These are phyloP conservation scores for Nannochloropsis salina DNA, from an alignment of 108 stramenopile genomes.

Conservation along the genomic window DNA sequence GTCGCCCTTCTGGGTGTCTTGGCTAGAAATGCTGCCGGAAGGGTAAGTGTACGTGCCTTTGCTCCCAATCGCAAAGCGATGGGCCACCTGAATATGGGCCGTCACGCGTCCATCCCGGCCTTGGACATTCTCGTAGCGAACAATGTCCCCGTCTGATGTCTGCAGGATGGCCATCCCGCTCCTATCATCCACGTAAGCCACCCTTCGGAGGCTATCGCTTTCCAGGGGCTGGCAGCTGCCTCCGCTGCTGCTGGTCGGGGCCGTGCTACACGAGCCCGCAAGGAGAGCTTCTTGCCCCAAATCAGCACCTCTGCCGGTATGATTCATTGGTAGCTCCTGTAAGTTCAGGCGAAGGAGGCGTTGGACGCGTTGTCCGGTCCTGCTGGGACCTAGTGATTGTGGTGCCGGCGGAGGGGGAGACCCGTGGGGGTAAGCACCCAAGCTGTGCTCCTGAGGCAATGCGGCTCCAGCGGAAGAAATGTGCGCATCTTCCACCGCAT, in stretches of 20 bases:
- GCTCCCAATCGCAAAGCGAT: background rate
- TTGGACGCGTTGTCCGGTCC: background rate
- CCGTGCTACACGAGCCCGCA: no score
- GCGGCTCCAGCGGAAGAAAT: no score
- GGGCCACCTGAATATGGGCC: slow-evolving; percentile 16
- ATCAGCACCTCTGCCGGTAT: no score
- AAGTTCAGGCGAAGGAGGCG: background rate
- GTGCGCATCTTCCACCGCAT: no score
- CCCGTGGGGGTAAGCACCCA: no score
- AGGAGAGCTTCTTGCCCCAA: no score
- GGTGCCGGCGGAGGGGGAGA: background rate
- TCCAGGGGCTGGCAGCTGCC: no score
- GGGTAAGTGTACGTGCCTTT: slow-evolving; percentile 14
- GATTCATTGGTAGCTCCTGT: background rate
- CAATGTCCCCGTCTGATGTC: background rate
- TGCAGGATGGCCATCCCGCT: slow-evolving; percentile 13
- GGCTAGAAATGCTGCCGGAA: background rate
- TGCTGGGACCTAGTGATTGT: background rate
- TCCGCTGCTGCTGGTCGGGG: no score
- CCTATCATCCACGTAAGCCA: background rate
- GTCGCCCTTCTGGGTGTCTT: no score
- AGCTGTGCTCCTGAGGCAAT: no score
- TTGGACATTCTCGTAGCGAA: background rate
- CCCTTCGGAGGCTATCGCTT: no score
- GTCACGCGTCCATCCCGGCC: background rate